Evolutionary conservation across 2,329 filamentous ascomycete species (phyloP), one percentile per base, ranked within the genome.

Genomic region (Colletotrichum lini): DNA sequence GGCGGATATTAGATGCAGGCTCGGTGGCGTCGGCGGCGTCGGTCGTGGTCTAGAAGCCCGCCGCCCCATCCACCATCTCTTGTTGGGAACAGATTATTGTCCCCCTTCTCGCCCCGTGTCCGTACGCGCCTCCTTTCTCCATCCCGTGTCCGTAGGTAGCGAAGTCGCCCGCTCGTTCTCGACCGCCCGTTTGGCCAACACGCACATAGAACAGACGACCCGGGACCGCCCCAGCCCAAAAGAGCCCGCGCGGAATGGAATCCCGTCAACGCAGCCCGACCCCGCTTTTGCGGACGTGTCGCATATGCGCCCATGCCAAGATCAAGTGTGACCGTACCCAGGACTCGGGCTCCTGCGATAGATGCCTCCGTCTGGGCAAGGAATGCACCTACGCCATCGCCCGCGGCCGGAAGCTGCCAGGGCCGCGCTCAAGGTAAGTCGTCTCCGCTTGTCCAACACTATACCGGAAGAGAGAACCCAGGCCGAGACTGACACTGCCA

Each of bases 251-350:
- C 38, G 47, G 47, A 52, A 68, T 68, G 65, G 54, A 66, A 40
- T 49, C 67, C 38, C 64, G 67, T 40, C 64, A 70, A 65, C 64
- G 65, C 47, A 70, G 66, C 42, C 65, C 69, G 15, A 60, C 65
- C 69, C 59, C 58, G 59, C 44, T 72, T 42, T 49, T 72, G 30
- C 80, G 79, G 63, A 81, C 80, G 9, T 81, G 80, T 52, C 79
- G 80, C 69, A 78, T 78, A 26, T 81, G 79, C 68, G 80, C 79
- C 64, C 77, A 79, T 30, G 80, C 79, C 63, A 81, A 81, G 54
- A 81, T 81, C n/a, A 74, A 78, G 18, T 81, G 79, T 67, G 76
- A 79, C 54, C 79, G 78, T 50, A 77, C 79, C 0, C 78, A 81
- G 23, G 75, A 80, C n/a, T 79, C 79, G 12, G 77, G 74, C 30